Percentiles rank a stretch among this genome's conserved stretches.
Evolutionary conservation across 257 asterid species (phyloP).

Genomic region (Rehmannia glutinosa): DNA sequence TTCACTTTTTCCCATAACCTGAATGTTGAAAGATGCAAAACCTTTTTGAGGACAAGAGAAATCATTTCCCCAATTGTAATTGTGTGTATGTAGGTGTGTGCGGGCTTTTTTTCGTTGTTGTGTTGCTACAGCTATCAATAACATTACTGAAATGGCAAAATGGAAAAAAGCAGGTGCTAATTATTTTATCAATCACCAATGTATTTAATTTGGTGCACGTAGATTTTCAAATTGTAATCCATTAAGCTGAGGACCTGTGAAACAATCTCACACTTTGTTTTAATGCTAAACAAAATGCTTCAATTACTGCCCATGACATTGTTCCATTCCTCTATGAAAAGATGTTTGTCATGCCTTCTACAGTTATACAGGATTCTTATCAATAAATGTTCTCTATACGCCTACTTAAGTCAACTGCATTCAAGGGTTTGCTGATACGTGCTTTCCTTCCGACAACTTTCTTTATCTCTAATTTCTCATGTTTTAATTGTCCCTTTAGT

Average conservation of each 20-base stretch:
- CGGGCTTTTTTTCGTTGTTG: no score
- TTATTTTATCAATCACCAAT: neutral
- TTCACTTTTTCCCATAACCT: neutral
- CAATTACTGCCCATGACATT: neutral
- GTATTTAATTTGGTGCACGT: no score
- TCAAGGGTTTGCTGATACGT: neutral
- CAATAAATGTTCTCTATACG: neutral
- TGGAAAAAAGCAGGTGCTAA: no score
- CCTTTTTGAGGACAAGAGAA: neutral
- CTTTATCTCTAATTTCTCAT: neutral
- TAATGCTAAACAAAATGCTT: neutral
- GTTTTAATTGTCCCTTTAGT: neutral
- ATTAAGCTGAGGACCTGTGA: no score
- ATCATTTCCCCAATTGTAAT: neutral
- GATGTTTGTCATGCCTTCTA: neutral
- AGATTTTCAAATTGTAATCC: no score
- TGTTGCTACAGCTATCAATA: no score
- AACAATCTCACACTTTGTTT: neutral
- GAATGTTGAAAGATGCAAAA: neutral
- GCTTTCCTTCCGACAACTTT: neutral
- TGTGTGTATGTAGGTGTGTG: neutral
- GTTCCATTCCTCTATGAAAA: neutral
- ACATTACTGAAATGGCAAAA: no score
- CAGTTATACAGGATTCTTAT: neutral
- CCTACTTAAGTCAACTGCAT: neutral